Evolutionary conservation across 306 rosid species (phyloP), one percentile per base, ranked within the genome.

Genomic region (Begonia peltatifolia): DNA sequence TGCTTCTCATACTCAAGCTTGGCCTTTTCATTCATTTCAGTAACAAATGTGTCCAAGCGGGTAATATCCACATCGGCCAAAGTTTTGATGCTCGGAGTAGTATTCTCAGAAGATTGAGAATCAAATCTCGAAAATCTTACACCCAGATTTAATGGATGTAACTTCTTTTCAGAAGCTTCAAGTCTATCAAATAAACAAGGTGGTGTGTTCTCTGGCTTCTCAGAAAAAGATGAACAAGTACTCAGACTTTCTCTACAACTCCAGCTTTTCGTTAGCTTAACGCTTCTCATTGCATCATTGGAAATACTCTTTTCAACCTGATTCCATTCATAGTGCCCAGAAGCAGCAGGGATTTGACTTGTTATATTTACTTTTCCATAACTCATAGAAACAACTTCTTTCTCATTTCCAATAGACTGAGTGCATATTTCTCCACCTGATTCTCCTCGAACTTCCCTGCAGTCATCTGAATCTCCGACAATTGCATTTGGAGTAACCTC

Each of bases 21-120:
- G 50, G 87, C 83, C 90, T 78, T 87, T 71, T 87, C 74, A 80
- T 83, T 76, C 75, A 87, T 72, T 64, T 84, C 94, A 14, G 83
- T 62, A 54, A 78, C 87, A 64, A 87, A 87, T 58, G 94, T 80
- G 46, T 78, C 84, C 68, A 87, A 67, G 73, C 87, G 78, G 36
- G 96, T 72, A 58, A 87, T 69, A 48, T 78, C 87, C 68, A 68
- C 85, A 30, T 73, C 93, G 9, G 68, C 83, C 41, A 74, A 65
- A 42, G 71, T 63, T 65, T 64, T 67, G 35, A 62, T 42, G 71
- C 79, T 70, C 63, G 52, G 58, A 4, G 68, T 81, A 73, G 78
- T 82, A 66, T 78, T 88, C 56, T 62, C 20, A 54, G 96, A 87
- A 74, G 87, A 87, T 42, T 70, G 77, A 62, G 90, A 83, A 74